These are phyloP conservation scores for Sistotremastrum suecicum DNA, from an alignment of 768 basidiomycete genomes.

Conservation along the genomic window DNA sequence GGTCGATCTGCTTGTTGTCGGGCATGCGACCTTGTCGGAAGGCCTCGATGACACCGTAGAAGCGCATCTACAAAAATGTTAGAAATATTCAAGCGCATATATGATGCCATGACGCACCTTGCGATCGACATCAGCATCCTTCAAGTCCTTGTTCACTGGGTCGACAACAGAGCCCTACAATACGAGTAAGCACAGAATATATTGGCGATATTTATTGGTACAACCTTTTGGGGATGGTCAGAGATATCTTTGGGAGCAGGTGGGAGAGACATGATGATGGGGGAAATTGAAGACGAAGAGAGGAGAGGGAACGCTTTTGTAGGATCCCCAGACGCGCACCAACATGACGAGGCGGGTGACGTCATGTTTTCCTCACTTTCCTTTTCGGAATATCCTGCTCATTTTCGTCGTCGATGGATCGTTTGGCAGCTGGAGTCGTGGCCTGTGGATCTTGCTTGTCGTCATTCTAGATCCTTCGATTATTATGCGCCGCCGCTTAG, in stretches of 20 bases:
- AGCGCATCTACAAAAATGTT: constrained; percentile 32
- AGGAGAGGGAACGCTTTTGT: background rate
- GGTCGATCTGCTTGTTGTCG: constrained; percentile 67
- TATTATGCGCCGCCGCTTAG: too few relatives aligned
- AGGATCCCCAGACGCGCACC: too few relatives aligned
- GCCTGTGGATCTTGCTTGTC: too few relatives aligned
- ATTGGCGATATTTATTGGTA: constrained; percentile 15
- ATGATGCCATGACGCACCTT: constrained; percentile 29
- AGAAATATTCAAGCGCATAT: background rate
- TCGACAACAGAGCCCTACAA: constrained; percentile 43
- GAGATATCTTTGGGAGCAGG: constrained; percentile 47
- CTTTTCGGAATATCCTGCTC: too few relatives aligned
- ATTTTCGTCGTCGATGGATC: too few relatives aligned
- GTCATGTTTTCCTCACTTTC: too few relatives aligned
- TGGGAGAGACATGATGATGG: constrained; percentile 47
- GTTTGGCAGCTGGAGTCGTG: too few relatives aligned
- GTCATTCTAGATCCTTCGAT: too few relatives aligned
- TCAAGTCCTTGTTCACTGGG: constrained; percentile 44
- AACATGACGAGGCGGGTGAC: too few relatives aligned
- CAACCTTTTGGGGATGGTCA: constrained; percentile 30
- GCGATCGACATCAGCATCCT: constrained; percentile 66
- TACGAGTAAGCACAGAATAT: constrained; percentile 8
- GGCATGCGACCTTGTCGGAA: constrained; percentile 70
- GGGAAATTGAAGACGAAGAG: background rate
- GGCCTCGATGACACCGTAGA: constrained; percentile 73